These are phyloP conservation scores for Clitoria ternatea DNA, from an alignment of 306 rosid genomes.

Conservation along the genomic window DNA sequence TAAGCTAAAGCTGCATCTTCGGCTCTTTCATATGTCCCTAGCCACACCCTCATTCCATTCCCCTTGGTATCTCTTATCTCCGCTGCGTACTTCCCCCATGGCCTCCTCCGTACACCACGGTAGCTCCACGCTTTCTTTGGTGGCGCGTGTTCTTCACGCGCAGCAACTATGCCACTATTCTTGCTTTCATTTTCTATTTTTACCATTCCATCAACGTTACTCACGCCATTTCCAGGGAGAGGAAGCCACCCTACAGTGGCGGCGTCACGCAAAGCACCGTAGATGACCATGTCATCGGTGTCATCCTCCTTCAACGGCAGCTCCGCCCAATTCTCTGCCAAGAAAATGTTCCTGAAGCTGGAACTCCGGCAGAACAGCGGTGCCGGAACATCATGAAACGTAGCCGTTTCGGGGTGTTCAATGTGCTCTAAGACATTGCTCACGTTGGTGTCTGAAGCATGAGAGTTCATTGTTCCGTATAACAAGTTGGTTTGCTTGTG, in stretches of 20 bases:
- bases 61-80: slow-evolving; percentile 51
- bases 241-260: slow-evolving; percentile 30
- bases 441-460: not conserved
- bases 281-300: slow-evolving; percentile 35
- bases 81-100: slow-evolving; percentile 58
- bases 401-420: not conserved
- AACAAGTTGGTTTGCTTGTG: not conserved
- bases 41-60: slow-evolving; percentile 52
- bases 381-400: not conserved
- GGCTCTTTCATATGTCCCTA: slow-evolving; percentile 51
- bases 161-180: not conserved
- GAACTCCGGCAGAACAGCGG: not conserved
- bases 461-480: slow-evolving; percentile 10
- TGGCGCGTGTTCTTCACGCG: not conserved
- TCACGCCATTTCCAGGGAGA: not conserved
- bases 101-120: slow-evolving; percentile 55
- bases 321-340: slow-evolving; percentile 30
- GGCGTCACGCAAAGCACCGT: slow-evolving; percentile 21
- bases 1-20: slow-evolving; percentile 59
- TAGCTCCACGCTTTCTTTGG: not conserved
- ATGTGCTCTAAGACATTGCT: not conserved
- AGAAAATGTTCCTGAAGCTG: slow-evolving; percentile 16
- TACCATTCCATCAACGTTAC: not conserved
- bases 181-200: not conserved
- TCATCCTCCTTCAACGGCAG: slow-evolving; percentile 36